Conservation (phyloP, 768 basidiomycete genomes). For the Cyathus striatus region DNA sequence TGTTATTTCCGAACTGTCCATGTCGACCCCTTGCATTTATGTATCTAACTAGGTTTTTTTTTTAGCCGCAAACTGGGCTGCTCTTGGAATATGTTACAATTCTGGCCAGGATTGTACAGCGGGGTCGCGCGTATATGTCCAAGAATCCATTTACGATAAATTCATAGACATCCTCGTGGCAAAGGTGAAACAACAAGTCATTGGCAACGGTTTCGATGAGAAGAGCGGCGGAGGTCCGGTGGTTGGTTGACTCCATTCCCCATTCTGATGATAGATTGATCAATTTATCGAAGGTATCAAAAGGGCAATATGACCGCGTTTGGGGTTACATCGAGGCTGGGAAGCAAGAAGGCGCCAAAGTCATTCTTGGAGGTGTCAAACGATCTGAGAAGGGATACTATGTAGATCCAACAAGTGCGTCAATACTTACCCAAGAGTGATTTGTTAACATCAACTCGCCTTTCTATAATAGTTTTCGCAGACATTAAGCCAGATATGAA, state of each 20-base stretch:
- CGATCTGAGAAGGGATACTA: slow-evolving; percentile 76
- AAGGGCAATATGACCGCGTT: slow-evolving; percentile 79
- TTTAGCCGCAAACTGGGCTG: slow-evolving; percentile 79
- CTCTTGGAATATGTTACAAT: slow-evolving; percentile 83
- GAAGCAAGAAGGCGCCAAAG: slow-evolving; percentile 76
- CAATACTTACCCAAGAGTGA: neutral
- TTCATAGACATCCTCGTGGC: slow-evolving; percentile 64
- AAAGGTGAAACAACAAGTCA: slow-evolving; percentile 62
- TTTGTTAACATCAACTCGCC: neutral
- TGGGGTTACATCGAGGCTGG: slow-evolving; percentile 88
- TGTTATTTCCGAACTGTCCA: too few species aligned
- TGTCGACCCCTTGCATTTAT: too few species aligned
- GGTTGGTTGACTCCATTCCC: slow-evolving; percentile 45
- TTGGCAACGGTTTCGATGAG: slow-evolving; percentile 81
- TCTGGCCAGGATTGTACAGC: slow-evolving; percentile 94
- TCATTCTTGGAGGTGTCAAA: slow-evolving; percentile 77
- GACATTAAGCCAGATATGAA: slow-evolving; percentile 79
- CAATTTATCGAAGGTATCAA: slow-evolving; percentile 56
- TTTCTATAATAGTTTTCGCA: slow-evolving; percentile 61
- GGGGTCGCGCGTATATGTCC: slow-evolving; percentile 86
- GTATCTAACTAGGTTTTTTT: too few species aligned
- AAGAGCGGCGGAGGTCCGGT: slow-evolving; percentile 76
- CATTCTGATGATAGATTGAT: too few species aligned
- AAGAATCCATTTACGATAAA: slow-evolving; percentile 82
- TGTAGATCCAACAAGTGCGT: slow-evolving; percentile 84